Evolutionary conservation across 441 rosid species (phyloP).

Genomic region (Bruguiera hainesii): DNA sequence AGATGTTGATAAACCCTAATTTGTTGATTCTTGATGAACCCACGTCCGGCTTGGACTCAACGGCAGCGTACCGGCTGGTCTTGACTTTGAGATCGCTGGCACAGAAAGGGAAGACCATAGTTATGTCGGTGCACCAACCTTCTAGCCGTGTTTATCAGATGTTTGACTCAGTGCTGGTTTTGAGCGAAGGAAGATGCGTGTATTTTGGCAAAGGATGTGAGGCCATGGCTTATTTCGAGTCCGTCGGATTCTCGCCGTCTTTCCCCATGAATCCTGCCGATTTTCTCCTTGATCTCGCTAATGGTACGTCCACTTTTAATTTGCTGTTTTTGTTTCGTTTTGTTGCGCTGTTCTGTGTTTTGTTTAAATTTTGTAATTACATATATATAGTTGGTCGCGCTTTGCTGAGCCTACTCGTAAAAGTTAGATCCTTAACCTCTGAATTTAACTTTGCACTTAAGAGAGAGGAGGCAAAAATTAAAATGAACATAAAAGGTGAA

Average conservation of each 20-base stretch:
- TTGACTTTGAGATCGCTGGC: slow-evolving; percentile 51
- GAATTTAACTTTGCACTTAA: no score
- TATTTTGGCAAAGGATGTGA: slow-evolving; percentile 77
- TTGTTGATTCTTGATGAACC: slow-evolving; percentile 83
- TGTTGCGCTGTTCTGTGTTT: not conserved
- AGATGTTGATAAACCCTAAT: slow-evolving; percentile 80
- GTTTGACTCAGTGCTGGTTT: slow-evolving; percentile 69
- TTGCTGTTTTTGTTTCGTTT: not conserved
- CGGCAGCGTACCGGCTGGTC: slow-evolving; percentile 74
- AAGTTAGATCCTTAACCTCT: no score
- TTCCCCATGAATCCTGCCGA: slow-evolving; percentile 97
- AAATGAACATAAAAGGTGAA: no score
- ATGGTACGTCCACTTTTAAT: slow-evolving; percentile 53
- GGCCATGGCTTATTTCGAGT: slow-evolving; percentile 64
- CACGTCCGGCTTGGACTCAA: slow-evolving; percentile 88
- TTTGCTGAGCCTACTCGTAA: no score
- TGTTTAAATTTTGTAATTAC: no score
- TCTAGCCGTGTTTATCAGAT: slow-evolving; percentile 87
- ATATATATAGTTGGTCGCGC: no score
- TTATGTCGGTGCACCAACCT: slow-evolving; percentile 92
- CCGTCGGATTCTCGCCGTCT: slow-evolving; percentile 82
- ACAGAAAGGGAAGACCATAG: slow-evolving; percentile 67
- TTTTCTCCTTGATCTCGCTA: slow-evolving; percentile 94
- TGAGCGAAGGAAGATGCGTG: slow-evolving; percentile 80
- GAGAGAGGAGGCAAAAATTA: no score